Base-by-base conservation (phyloP, 2,329 filamentous ascomycete genomes). In the Mollisiaceae sp. region DNA sequence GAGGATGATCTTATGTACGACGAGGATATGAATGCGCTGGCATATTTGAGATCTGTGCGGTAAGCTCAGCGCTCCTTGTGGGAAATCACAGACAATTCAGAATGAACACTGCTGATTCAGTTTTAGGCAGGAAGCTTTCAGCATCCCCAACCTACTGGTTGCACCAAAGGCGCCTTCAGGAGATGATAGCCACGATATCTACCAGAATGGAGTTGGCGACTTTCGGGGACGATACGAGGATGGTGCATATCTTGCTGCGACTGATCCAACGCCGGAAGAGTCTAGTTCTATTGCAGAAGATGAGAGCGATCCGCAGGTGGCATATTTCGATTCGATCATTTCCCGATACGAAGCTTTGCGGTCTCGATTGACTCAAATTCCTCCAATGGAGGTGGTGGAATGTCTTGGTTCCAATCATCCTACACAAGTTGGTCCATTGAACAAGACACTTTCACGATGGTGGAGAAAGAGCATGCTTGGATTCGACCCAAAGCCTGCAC, bases 1-100 rank as follows among this genome's bases (percentile, higher is more conserved):
- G 85, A 85, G 58, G 84, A 86, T 45, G 87, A 89, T 65, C 78
- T 89, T 0, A 87, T 89, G 63, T 91, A 90, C 70, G 89, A 90
- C 57, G 87, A 89, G 58, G 86, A 89, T 62, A 80, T 82, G 38
- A 88, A 91, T 77, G 76, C 89, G 1, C 79, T 92, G 72, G 87
- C 86, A 60, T 93, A 93, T 78, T 77, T 93, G 66, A 83, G 82
- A 71, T 87, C 89, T 77, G 90, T 93, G 63, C 84, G 90, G 90
- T 92, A 81, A 83, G 85, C 75, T 62, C 57, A 55, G 50, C 41
- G 12, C 41, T 58, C 38, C 4, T 36, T 27, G 65, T 55, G 52
- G 45, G 86, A 79, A 85, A 62, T 67, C 43, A 22, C 9, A n/a
- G 62, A 18, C 27, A 11, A 32, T 24, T 38, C 35, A n/a, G 41